These are phyloP conservation scores for Primulina eburnea DNA, from an alignment of 257 asterid species.

Conservation along the genomic window DNA sequence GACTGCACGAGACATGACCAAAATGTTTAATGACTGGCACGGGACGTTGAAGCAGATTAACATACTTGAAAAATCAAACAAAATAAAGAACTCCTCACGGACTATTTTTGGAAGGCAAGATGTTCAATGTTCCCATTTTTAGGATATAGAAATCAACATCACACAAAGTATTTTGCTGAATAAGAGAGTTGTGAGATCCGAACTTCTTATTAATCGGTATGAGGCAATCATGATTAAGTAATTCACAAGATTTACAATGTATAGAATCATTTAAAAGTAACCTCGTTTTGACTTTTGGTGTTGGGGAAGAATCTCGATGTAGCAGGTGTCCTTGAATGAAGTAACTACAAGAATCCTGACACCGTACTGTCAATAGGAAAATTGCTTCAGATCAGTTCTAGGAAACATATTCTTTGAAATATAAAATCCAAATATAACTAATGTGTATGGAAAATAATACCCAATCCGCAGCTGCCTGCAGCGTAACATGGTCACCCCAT, in stretches of 20 bases:
- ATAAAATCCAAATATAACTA: neutral
- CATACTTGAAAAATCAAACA: neutral
- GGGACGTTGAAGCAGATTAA: neutral
- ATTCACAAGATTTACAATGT: neutral
- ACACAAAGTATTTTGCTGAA: slow-evolving; percentile 12
- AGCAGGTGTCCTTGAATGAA: slow-evolving; percentile 90
- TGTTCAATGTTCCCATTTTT: neutral
- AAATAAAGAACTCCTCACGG: neutral
- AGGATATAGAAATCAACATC: neutral
- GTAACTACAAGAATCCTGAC: slow-evolving; percentile 78
- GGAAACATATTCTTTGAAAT: neutral
- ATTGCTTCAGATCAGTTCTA: slow-evolving; percentile 23
- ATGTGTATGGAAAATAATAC: slow-evolving; percentile 39
- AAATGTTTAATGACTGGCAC: neutral
- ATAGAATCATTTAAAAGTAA: slow-evolving; percentile 18
- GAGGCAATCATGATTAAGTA: neutral
- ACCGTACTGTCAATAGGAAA: slow-evolving; percentile 66
- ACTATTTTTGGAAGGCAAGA: neutral
- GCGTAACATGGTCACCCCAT: slow-evolving; percentile 99
- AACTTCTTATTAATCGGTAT: neutral
- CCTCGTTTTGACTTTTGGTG: slow-evolving; percentile 84
- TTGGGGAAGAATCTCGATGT: slow-evolving; percentile 90
- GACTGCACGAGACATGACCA: slow-evolving; percentile 43
- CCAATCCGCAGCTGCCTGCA: slow-evolving; percentile 97
- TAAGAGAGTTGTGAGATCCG: slow-evolving; percentile 12